phyloP scores from a whole-genome alignment of 2,329 filamentous ascomycete genomes.

The Penicillium sp. region DNA sequence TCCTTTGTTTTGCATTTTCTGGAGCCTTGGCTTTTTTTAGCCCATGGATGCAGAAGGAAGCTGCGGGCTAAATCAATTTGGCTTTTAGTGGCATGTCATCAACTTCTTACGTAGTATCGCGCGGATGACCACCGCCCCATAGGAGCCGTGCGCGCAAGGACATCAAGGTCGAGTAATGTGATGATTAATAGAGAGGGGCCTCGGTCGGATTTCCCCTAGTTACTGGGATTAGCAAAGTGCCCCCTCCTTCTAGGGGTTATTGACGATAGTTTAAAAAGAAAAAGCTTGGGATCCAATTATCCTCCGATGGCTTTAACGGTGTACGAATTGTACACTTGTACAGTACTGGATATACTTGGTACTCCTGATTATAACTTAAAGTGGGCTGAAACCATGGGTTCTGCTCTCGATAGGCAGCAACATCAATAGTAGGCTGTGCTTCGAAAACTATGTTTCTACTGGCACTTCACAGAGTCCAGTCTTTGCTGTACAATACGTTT shows the following conservation, averaged over 20 bases:
- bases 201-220: conserved; percentile 5
- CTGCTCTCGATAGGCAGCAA: conserved; percentile 18
- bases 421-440: conserved; percentile 9
- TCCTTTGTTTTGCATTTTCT: not conserved
- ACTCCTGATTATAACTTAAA: not conserved
- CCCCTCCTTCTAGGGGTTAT: not conserved
- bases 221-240: not conserved
- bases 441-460: not conserved
- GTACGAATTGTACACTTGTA: not conserved
- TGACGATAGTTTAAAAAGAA: conserved; percentile 3
- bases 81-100: conserved; percentile 28
- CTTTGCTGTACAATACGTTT: no score
- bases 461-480: no score
- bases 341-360: no score
- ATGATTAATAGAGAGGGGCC: conserved; percentile 1
- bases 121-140: conserved; percentile 10
- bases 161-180: conserved; percentile 1
- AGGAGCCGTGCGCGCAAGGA: conserved; percentile 3
- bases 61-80: conserved; percentile 21
- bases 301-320: conserved; percentile 3
- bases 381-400: conserved; percentile 12
- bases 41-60: conserved; percentile 16
- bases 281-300: conserved; percentile 7
- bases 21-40: conserved; percentile 11
- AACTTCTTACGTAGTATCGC: conserved; percentile 22